Evolutionary conservation across 495 filamentous ascomycete genomes (phyloP).

Genomic region (Durotheca rogersii): DNA sequence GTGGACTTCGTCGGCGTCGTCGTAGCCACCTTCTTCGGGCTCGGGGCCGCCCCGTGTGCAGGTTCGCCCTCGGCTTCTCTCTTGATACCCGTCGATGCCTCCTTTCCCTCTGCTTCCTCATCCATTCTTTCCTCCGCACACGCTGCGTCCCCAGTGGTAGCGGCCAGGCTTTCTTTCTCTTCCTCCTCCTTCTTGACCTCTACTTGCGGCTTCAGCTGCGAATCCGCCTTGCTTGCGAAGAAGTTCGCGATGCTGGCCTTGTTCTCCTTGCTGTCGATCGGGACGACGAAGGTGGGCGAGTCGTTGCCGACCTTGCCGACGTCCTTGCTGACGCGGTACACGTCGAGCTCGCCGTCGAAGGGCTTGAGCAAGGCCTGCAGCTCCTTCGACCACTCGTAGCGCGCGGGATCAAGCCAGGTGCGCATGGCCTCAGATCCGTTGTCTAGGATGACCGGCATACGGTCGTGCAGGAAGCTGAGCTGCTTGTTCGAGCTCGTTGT

Average conservation of each 20-base stretch:
- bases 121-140: slow-evolving; percentile 26
- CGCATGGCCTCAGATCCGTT: slow-evolving; percentile 67
- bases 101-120: slow-evolving; percentile 18
- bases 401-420: slow-evolving; percentile 76
- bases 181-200: slow-evolving; percentile 19
- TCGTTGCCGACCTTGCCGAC: slow-evolving; percentile 97
- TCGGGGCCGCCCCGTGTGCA: slow-evolving; percentile 45
- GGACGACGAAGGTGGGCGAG: slow-evolving; percentile 77
- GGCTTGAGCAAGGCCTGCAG: slow-evolving; percentile 76
- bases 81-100: slow-evolving; percentile 50
- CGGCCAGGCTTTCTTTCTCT: slow-evolving; percentile 28
- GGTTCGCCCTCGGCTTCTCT: slow-evolving; percentile 51
- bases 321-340: slow-evolving; percentile 81
- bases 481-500: slow-evolving; percentile 82
- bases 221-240: slow-evolving; percentile 60
- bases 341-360: slow-evolving; percentile 75
- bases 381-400: slow-evolving; percentile 71
- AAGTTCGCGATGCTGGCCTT: slow-evolving; percentile 93
- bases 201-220: too few relatives aligned
- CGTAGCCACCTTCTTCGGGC: slow-evolving; percentile 47
- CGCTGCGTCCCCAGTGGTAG: slow-evolving; percentile 28
- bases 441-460: slow-evolving; percentile 94
- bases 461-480: slow-evolving; percentile 81
- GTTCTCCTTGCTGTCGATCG: slow-evolving; percentile 77
- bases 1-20: slow-evolving; percentile 29